phyloP scores from a whole-genome alignment of 2,329 filamentous ascomycete species.

The Aspergillus sp. region DNA sequence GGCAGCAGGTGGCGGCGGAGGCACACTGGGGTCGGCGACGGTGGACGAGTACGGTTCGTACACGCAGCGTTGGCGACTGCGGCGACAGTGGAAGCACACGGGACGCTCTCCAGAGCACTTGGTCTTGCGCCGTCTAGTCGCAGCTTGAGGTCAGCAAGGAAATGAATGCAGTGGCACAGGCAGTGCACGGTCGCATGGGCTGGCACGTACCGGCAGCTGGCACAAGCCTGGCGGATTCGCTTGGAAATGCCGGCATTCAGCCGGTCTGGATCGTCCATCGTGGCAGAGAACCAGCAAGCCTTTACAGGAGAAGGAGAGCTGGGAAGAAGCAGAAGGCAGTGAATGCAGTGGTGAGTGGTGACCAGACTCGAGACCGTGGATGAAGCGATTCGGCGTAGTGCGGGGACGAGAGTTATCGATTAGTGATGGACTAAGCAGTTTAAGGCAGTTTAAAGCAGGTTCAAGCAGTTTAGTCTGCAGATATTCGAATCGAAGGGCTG shows the following conservation, averaged over 20 bases:
- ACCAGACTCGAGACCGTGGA: no score
- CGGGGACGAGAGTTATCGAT: neutral
- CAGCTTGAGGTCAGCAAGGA: neutral
- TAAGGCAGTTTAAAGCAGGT: neutral
- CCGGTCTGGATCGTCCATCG: neutral
- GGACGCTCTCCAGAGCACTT: conserved; percentile 28
- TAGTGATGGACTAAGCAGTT: neutral
- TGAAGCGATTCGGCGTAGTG: neutral
- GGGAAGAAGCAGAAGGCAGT: neutral
- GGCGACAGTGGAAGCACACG: conserved; percentile 26
- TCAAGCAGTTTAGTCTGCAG: neutral
- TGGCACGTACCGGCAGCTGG: conserved; percentile 26
- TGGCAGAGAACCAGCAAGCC: neutral
- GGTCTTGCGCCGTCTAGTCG: conserved; percentile 23
- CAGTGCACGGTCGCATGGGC: neutral
- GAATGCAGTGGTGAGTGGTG: no score
- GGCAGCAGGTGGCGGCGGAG: neutral
- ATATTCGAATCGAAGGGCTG: neutral
- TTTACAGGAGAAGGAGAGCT: neutral
- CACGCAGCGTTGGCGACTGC: conserved; percentile 23
- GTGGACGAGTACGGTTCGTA: conserved; percentile 26
- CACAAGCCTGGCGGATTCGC: conserved; percentile 31
- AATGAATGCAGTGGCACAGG: neutral
- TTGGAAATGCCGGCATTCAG: conserved; percentile 14
- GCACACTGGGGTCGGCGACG: neutral